Base-by-base conservation (phyloP, 2,329 filamentous ascomycete species). In the Colletotrichum chlorophyti region DNA sequence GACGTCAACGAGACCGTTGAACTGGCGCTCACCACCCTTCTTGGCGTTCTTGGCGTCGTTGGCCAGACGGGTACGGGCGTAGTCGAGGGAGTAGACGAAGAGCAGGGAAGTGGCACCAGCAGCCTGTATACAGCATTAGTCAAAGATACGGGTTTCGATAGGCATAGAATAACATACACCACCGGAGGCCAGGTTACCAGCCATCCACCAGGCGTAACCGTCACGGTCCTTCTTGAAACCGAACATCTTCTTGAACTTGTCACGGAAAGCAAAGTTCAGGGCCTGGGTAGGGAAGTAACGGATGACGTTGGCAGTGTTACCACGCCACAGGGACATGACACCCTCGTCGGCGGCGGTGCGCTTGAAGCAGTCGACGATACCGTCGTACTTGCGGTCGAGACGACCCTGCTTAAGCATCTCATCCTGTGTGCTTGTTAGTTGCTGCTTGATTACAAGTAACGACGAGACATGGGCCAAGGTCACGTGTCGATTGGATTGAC, bases 211-310 rank as follows among this genome's bases (percentile, higher is more conserved):
- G 78, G 83, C 85, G 82, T 99, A 99, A 76, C 95, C 95, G 80
- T 99, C 95, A 83, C 89, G 90, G 66, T 99, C 95, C 91, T 98
- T 98, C 93, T 98, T 99, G 93, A 92, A 99, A 78, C 92, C 91
- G 90, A 99, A 99, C 93, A 99, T 96, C 77, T 90, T 87, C 93
- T 99, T 99, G 93, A 97, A 99, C 89, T 96, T 97, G 83, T 99
- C 95, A 82, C 95, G 95, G 95, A 99, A 99, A 79, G 95, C 95
- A 78, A 99, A 99, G 93, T 99, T 99, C 80, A 99, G 87, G 74
- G 95, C 95, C 89, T 99, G 95, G 80, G 95, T 99, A 72, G 95
- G 95, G 92, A 99, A 99, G 87, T 99, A 99, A 91, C 95, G 95
- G 88, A 99, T 97, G 82, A 99, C 95, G 90, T 99, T 99, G 92